phyloP scores from a whole-genome alignment of 1,139 yeast genomes.

The Kluyveromyces marxianus region DNA sequence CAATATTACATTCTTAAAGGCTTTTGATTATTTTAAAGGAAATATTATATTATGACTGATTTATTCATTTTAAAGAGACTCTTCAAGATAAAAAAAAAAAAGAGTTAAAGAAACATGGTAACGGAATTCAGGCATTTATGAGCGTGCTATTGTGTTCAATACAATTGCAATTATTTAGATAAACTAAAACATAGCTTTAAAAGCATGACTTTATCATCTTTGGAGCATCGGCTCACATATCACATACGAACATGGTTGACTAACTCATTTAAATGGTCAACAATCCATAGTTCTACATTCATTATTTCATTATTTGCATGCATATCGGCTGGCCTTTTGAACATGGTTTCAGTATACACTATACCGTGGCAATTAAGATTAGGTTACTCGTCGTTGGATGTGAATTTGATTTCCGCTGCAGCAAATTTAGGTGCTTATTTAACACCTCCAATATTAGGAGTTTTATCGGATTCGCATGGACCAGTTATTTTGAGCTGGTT shows the following conservation, averaged over 20 bases:
- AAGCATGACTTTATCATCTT: conserved; percentile 6
- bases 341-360: conserved; percentile 73
- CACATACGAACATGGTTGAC: conserved; percentile 9
- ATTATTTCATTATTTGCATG: conserved; percentile 44
- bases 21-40: too few species aligned
- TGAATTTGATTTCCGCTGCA: conserved; percentile 69
- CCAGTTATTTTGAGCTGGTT: conserved; percentile 65
- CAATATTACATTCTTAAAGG: too few species aligned
- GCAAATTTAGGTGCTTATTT: conserved; percentile 80
- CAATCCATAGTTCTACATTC: conserved; percentile 31
- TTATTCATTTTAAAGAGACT: too few species aligned
- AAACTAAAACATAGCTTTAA: too few species aligned
- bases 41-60: too few species aligned
- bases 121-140: too few species aligned
- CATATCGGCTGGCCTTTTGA: conserved; percentile 72
- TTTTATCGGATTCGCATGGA: conserved; percentile 77
- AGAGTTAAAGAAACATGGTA: too few species aligned
- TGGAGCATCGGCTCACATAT: conserved; percentile 12
- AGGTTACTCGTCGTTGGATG: conserved; percentile 59
- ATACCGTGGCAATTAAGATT: conserved; percentile 54
- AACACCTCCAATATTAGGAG: conserved; percentile 77
- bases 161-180: too few species aligned
- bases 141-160: too few species aligned
- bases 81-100: too few species aligned
- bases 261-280: conserved; percentile 5